Percentiles rank a stretch among this genome's conserved stretches.
Evolutionary conservation across 1,284 basidiomycete species (phyloP).

Genomic region (Apiotrichum porosum): DNA sequence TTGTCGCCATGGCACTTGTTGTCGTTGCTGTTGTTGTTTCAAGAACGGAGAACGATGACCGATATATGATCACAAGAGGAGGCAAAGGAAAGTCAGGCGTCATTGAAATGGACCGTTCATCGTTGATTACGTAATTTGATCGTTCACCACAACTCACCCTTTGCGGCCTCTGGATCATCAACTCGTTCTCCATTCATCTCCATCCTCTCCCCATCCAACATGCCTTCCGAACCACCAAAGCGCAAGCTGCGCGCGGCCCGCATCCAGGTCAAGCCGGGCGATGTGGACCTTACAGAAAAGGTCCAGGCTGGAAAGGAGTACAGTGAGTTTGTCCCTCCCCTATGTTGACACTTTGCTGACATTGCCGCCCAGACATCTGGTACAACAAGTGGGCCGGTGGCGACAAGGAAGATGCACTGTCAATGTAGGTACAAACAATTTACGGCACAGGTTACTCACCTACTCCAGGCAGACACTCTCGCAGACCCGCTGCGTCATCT

Average conservation of each 20-base stretch:
- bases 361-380: conserved; percentile 73
- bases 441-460: background rate
- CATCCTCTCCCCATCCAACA: conserved; percentile 2
- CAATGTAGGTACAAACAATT: conserved; percentile 60
- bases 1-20: too few relatives aligned
- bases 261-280: conserved; percentile 82
- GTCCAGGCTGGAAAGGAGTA: conserved; percentile 91
- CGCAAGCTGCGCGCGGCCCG: conserved; percentile 60
- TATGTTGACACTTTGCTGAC: background rate
- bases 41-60: background rate
- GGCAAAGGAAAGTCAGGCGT: too few relatives aligned
- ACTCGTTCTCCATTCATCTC: background rate
- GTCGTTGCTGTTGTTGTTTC: background rate
- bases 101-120: too few relatives aligned
- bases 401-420: conserved; percentile 87
- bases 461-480: conserved; percentile 73
- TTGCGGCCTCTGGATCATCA: too few relatives aligned
- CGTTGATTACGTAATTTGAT: background rate
- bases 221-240: conserved; percentile 30
- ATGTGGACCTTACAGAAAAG: conserved; percentile 80
- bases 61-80: too few relatives aligned
- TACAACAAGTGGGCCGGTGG: conserved; percentile 99
- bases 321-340: conserved; percentile 56
- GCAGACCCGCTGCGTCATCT: conserved; percentile 70
- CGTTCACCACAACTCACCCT: too few relatives aligned